Conservation (phyloP, 768 basidiomycete genomes). For the Mycena indigotica region DNA sequence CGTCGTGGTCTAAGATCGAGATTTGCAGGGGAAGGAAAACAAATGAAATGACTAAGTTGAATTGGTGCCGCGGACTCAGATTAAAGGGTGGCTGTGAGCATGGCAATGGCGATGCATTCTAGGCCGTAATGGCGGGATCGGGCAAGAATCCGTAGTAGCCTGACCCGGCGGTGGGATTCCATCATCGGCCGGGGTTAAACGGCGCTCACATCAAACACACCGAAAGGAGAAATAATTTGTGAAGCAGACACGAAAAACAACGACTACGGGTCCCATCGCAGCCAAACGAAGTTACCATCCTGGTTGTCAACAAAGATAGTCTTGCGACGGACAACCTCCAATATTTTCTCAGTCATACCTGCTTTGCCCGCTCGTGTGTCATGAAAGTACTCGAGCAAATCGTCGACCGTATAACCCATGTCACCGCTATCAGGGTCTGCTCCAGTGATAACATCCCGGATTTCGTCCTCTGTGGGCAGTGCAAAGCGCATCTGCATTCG, state of each 20-base stretch:
- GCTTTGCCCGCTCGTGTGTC: slow-evolving; percentile 50
- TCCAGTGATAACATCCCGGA: slow-evolving; percentile 68
- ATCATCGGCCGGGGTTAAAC: slow-evolving; percentile 1
- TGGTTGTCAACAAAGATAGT: slow-evolving; percentile 63
- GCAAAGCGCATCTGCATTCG: slow-evolving; percentile 45
- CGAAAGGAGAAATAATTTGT: neutral
- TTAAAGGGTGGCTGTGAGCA: slow-evolving; percentile 15
- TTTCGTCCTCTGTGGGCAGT: slow-evolving; percentile 78
- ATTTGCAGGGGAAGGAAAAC: slow-evolving; percentile 4
- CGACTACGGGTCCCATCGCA: slow-evolving; percentile 52
- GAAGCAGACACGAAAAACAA: neutral
- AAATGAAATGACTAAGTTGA: slow-evolving; percentile 10
- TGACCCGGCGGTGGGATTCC: slow-evolving; percentile 3
- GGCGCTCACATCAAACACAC: neutral
- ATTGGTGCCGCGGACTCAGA: slow-evolving; percentile 20
- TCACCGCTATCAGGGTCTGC: slow-evolving; percentile 61
- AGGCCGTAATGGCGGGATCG: neutral
- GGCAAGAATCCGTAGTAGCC: slow-evolving; percentile 9
- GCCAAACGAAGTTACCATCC: slow-evolving; percentile 61
- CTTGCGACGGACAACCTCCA: slow-evolving; percentile 71
- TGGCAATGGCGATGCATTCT: slow-evolving; percentile 11
- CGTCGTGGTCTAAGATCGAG: slow-evolving; percentile 7
- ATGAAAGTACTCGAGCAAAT: slow-evolving; percentile 61
- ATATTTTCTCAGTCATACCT: slow-evolving; percentile 75
- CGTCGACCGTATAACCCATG: slow-evolving; percentile 60